Conservation (phyloP, 768 basidiomycete species). For the Royoungia palumana region DNA sequence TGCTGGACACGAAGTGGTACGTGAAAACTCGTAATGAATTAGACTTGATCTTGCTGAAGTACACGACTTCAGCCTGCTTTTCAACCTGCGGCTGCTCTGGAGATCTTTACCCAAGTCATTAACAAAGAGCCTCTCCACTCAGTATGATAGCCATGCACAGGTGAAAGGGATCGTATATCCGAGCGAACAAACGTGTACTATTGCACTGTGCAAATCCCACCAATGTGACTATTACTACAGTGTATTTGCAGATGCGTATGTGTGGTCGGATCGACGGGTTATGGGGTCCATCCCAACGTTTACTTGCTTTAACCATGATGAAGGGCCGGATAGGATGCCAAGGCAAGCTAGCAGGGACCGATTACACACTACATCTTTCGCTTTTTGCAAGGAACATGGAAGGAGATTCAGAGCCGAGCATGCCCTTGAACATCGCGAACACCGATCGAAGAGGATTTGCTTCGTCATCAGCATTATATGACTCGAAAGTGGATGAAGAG, state of each 20-base stretch:
- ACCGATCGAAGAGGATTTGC: too few species aligned
- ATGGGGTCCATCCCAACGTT: conserved; percentile 83
- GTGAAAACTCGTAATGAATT: conserved; percentile 18
- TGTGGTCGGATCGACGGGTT: conserved; percentile 84
- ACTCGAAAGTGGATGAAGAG: too few species aligned
- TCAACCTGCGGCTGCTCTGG: conserved; percentile 54
- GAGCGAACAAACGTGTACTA: conserved; percentile 55
- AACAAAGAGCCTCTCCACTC: conserved; percentile 52
- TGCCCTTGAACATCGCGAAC: too few species aligned
- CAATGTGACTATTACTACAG: conserved; percentile 66
- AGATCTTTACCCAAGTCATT: conserved; percentile 58
- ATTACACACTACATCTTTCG: too few species aligned
- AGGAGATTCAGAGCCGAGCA: too few species aligned
- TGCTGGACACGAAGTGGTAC: conserved; percentile 62
- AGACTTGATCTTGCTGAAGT: not conserved
- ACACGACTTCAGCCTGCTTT: conserved; percentile 49
- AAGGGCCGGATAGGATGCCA: not conserved
- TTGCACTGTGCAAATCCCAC: conserved; percentile 43
- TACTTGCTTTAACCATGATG: conserved; percentile 46
- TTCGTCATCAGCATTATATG: too few species aligned
- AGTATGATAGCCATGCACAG: conserved; percentile 22
- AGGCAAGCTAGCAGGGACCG: too few species aligned
- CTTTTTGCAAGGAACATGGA: too few species aligned
- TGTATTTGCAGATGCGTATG: conserved; percentile 48
- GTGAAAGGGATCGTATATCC: conserved; percentile 36